Evolutionary conservation across 2,329 filamentous ascomycete genomes (phyloP).

Genomic region (Neonectria magnoliae): DNA sequence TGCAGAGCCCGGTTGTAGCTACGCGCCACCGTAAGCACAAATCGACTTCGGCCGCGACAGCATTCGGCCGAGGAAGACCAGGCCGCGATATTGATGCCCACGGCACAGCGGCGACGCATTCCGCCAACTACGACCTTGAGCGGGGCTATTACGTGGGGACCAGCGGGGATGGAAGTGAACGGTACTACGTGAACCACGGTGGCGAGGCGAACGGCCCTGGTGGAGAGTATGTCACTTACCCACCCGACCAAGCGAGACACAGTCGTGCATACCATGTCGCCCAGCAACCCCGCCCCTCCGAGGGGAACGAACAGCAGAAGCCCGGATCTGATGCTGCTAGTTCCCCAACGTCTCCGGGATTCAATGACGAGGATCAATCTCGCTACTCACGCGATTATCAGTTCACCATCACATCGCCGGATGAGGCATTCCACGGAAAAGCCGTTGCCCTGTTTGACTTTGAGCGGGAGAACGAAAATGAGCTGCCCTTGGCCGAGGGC

Average conservation of each 20-base stretch:
- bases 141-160: conserved; percentile 74
- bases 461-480: conserved; percentile 94
- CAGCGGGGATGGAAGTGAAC: conserved; percentile 76
- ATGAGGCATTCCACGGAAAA: conserved; percentile 98
- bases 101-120: conserved; percentile 55
- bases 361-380: conserved; percentile 72
- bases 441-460: conserved; percentile 97
- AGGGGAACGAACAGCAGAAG: conserved; percentile 62
- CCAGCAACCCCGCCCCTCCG: conserved; percentile 57
- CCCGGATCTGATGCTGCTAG: conserved; percentile 68
- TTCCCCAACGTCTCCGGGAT: conserved; percentile 66
- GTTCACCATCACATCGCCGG: conserved; percentile 92
- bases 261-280: conserved; percentile 58
- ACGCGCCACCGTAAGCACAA: conserved; percentile 89
- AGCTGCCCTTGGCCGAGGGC: conserved; percentile 89
- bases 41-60: conserved; percentile 66
- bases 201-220: conserved; percentile 79
- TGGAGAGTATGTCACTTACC: conserved; percentile 84
- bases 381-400: conserved; percentile 92
- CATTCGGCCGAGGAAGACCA: conserved; percentile 54
- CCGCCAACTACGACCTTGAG: conserved; percentile 65
- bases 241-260: conserved; percentile 69
- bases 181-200: conserved; percentile 77
- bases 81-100: conserved; percentile 55
- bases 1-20: conserved; percentile 89